Evolutionary conservation across 2,329 filamentous ascomycete species (phyloP), one percentile per base, ranked within the genome.

Genomic region (Fusarium sp.): DNA sequence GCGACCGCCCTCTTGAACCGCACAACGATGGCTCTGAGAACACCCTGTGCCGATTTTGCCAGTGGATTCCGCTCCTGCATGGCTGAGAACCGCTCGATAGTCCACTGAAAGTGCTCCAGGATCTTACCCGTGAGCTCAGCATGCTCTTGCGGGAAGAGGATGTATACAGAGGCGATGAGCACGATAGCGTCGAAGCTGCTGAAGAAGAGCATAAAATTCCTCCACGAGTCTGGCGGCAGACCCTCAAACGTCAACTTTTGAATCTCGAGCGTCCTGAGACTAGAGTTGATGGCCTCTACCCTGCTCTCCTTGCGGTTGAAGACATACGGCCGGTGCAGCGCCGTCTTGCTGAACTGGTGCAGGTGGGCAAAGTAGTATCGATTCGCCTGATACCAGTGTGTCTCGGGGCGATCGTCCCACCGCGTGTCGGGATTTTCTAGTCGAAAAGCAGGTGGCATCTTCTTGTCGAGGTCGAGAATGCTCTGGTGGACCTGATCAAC

Each of bases 161-260:
- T 91, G 77, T 89, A 91, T 35, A 91, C 88, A 20, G 89, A 87
- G 0, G 90, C 88, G 63, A 91, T 84, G 65, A 92, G 84, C 18
- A 92, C 88, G 22, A 91, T 87, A 16, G 90, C 90, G 74, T 92
- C 90, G 68, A 92, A 92, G 8, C 89, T 91, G 62, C 89, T 89
- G 62, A 91, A 91, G 78, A 91, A 91, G 5, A 92, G 83, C 18
- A 86, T 84, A 73, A 89, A 89, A 78, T 84, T 83, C 62, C 80
- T 81, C 83, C 83, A 91, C 60, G 90, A 86, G 47, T 87, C 84
- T 18, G 86, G 85, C 20, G 84, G 83, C 14, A 91, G 79, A 35
- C 83, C 81, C 64, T 85, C 82, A 74, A 90, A 88, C 58, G 88
- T 84, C 38, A 82, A 77, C 68, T 85, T 84, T 78, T 92, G 90